These are phyloP conservation scores for Hirsutella rhossiliensis DNA, from an alignment of 2,329 filamentous ascomycete genomes.

Conservation along the genomic window DNA sequence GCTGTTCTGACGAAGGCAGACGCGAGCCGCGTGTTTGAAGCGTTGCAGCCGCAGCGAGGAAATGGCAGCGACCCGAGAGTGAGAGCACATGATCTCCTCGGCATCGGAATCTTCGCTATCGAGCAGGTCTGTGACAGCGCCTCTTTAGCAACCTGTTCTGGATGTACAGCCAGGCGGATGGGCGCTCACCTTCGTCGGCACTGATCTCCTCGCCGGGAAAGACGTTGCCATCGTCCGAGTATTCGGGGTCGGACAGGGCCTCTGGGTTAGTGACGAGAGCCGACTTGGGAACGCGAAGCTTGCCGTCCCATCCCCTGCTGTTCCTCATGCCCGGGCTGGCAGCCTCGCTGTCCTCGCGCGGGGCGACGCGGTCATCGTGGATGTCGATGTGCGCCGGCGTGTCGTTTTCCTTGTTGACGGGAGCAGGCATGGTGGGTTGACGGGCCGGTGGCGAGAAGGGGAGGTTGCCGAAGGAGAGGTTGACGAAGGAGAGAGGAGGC, in stretches of 20 bases:
- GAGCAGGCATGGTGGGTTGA: constrained; percentile 25
- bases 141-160: background rate
- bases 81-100: constrained; percentile 81
- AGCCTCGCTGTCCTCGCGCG: constrained; percentile 24
- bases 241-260: constrained; percentile 72
- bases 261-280: constrained; percentile 62
- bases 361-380: constrained; percentile 27
- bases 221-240: constrained; percentile 60
- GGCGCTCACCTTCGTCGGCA: constrained; percentile 61
- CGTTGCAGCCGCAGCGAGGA: constrained; percentile 68
- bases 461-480: too few relatives aligned
- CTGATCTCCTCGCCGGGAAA: constrained; percentile 62
- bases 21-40: constrained; percentile 61
- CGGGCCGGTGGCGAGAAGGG: background rate
- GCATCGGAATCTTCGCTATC: constrained; percentile 47
- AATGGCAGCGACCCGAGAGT: constrained; percentile 72
- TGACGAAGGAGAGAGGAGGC: too few relatives aligned
- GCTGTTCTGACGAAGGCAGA: constrained; percentile 88
- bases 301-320: constrained; percentile 72
- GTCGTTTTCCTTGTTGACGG: constrained; percentile 23
- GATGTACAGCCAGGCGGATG: background rate
- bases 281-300: constrained; percentile 58
- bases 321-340: constrained; percentile 38
- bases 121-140: constrained; percentile 39
- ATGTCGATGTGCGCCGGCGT: constrained; percentile 36